Base-by-base conservation (phyloP, 164 flowering plant genomes). In the Chimonanthus salicifolius region DNA sequence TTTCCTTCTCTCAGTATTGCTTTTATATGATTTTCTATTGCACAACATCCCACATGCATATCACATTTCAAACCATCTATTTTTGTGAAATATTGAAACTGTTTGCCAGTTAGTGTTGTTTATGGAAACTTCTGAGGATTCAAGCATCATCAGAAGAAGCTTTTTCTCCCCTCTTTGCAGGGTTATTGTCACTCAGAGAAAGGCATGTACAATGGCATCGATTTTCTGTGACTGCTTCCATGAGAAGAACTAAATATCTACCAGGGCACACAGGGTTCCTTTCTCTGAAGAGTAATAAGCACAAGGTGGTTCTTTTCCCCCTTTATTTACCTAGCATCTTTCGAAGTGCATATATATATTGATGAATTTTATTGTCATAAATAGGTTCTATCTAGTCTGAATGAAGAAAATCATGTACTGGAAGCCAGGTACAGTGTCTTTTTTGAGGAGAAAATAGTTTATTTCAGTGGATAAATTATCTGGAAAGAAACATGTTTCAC, bases 301-400 rank as follows among this genome's bases (percentile, higher is more conserved):
- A 76, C 65, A 83, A 83, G 88, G 92, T 87, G 72, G 16, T 67
- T 21, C 13, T 73, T 9, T 6, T 63, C 51, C 70, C 51, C 70
- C 71, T 46, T 51, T 72, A 50, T 20, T 15, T 65, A 20, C 47
- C 58, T 63, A 11, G 11, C 66, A 60, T 4, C 45, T 69, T 60
- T 33, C 20, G 33, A 13, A 49, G 51, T 20, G 18, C 60, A n/a
- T 49, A 47, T 60, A 47, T 60, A 48, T 76, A 11, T 44, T 54
- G 62, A 65, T 63, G 6, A 60, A 4, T 47, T 58, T 44, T 48
- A 48, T 33, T 67, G 1, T 60, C 69, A 7, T 64, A 6, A 33
- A 6, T 84, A 89, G 94, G 86, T 89, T 75, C 74, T 75, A 50
- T 87, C 87, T 43, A 74, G 81, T 72, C 87, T 82, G 65, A 78